Percentiles rank a stretch among this genome's conserved stretches.
phyloP scores from a whole-genome alignment of 257 asterid species.

The Voacanga thouarsii region DNA sequence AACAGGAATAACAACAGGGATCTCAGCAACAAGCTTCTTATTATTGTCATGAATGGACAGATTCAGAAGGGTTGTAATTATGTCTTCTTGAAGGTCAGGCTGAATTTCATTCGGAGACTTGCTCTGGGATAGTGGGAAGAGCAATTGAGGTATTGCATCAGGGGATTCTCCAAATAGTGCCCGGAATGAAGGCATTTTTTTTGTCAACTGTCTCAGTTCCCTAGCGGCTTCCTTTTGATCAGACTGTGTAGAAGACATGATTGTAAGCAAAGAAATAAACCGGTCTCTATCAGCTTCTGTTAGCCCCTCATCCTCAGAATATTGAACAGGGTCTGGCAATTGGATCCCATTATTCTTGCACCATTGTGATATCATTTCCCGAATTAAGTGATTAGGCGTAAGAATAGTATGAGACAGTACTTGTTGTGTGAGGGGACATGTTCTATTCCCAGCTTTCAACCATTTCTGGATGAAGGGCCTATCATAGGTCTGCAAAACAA shows the following conservation, averaged over 20 bases:
- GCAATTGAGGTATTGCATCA: slow-evolving; percentile 55
- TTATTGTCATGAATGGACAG: slow-evolving; percentile 84
- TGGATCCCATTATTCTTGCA: slow-evolving; percentile 60
- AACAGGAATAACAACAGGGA: slow-evolving; percentile 60
- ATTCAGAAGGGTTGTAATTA: slow-evolving; percentile 75
- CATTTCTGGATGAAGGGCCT: slow-evolving; percentile 77
- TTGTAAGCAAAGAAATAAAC: slow-evolving; percentile 52
- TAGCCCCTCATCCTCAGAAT: slow-evolving; percentile 43
- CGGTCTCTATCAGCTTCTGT: slow-evolving; percentile 58
- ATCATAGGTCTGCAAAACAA: slow-evolving; percentile 75
- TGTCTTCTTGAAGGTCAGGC: slow-evolving; percentile 73
- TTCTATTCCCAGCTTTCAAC: slow-evolving; percentile 77
- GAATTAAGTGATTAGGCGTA: slow-evolving; percentile 69
- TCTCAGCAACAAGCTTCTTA: slow-evolving; percentile 82
- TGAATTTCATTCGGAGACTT: slow-evolving; percentile 23
- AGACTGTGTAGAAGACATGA: slow-evolving; percentile 49
- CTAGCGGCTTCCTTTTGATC: slow-evolving; percentile 76
- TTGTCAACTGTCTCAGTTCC: slow-evolving; percentile 64
- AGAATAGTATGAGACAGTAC: slow-evolving; percentile 73
- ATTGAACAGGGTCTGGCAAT: slow-evolving; percentile 46
- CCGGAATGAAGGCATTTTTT: slow-evolving; percentile 67
- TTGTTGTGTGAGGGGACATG: slow-evolving; percentile 84
- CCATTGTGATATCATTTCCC: slow-evolving; percentile 67
- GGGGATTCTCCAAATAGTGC: slow-evolving; percentile 65
- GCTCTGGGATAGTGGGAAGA: slow-evolving; percentile 52